Evolutionary conservation across 768 basidiomycete species (phyloP).

Genomic region (Russula sp.): DNA sequence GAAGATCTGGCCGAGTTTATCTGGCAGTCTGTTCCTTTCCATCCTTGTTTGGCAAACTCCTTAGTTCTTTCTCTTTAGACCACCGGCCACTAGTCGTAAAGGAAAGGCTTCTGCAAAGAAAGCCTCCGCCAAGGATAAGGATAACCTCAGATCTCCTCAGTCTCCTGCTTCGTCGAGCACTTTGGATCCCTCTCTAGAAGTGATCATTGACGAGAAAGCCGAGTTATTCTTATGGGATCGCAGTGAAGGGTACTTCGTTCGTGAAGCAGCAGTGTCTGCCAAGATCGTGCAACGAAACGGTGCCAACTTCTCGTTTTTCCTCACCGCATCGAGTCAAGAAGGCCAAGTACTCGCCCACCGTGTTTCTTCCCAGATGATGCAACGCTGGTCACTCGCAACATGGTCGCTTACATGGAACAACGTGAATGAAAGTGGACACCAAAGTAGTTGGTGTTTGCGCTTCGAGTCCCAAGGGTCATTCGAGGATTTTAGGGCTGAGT

Average conservation of each 20-base stretch:
- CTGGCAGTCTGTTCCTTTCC: constrained; percentile 54
- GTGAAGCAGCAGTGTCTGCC: constrained; percentile 40
- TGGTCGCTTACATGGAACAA: constrained; percentile 88
- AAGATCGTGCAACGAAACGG: constrained; percentile 43
- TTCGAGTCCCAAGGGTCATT: constrained; percentile 55
- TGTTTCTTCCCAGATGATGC: constrained; percentile 63
- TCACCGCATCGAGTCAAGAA: constrained; percentile 45
- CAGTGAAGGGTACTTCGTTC: constrained; percentile 40
- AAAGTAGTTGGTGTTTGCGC: constrained; percentile 78
- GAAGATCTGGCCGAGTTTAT: constrained; percentile 72
- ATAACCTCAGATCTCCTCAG: constrained; percentile 1
- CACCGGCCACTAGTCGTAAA: constrained; percentile 12
- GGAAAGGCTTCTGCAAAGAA: constrained; percentile 25
- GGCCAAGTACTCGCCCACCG: constrained; percentile 52
- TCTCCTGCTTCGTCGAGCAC: constrained; percentile 6
- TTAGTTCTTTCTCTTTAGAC: constrained; percentile 7
- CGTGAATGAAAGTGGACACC: constrained; percentile 41
- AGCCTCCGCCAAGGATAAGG: constrained; percentile 10
- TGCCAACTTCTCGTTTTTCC: constrained; percentile 48
- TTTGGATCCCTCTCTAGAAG: constrained; percentile 19
- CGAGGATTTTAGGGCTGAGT: constrained; percentile 48
- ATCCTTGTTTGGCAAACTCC: not conserved
- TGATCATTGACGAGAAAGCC: constrained; percentile 38
- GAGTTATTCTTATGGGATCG: constrained; percentile 58
- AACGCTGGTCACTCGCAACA: constrained; percentile 53